These are phyloP conservation scores for Bruguiera parviflora DNA, from an alignment of 345 rosid genomes.

Conservation along the genomic window DNA sequence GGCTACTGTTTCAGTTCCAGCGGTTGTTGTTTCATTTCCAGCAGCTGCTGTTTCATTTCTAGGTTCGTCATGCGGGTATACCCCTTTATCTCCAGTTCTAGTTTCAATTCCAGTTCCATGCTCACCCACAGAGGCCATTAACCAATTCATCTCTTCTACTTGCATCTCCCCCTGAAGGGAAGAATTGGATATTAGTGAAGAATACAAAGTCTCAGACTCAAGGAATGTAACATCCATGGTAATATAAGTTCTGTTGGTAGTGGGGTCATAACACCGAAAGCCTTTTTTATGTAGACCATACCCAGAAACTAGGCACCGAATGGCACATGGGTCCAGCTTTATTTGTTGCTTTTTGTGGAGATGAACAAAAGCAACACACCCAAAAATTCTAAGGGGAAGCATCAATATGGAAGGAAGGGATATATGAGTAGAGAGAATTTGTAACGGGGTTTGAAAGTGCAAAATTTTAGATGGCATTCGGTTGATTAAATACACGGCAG, in stretches of 20 bases:
- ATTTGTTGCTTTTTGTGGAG: background rate
- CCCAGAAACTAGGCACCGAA: background rate
- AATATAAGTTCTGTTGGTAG: too few species aligned
- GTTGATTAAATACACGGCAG: too few species aligned
- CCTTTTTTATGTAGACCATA: too few species aligned
- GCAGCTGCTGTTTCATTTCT: background rate
- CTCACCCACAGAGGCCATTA: background rate
- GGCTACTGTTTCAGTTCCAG: background rate
- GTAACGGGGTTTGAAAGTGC: background rate
- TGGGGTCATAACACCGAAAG: too few species aligned
- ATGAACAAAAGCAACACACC: background rate
- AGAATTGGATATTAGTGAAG: background rate
- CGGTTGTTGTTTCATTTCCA: background rate
- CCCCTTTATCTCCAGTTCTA: background rate
- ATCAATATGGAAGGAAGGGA: background rate
- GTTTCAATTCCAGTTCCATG: background rate
- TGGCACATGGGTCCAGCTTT: background rate
- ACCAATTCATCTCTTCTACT: conserved; percentile 1
- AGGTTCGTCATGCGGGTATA: background rate
- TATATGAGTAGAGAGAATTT: background rate
- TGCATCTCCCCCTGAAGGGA: background rate
- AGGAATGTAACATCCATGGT: background rate
- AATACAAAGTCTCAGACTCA: background rate
- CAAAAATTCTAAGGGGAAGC: background rate
- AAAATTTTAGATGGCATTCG: background rate